Conservation (phyloP, 306 rosid genomes). For the Cicer chorassanicum region DNA sequence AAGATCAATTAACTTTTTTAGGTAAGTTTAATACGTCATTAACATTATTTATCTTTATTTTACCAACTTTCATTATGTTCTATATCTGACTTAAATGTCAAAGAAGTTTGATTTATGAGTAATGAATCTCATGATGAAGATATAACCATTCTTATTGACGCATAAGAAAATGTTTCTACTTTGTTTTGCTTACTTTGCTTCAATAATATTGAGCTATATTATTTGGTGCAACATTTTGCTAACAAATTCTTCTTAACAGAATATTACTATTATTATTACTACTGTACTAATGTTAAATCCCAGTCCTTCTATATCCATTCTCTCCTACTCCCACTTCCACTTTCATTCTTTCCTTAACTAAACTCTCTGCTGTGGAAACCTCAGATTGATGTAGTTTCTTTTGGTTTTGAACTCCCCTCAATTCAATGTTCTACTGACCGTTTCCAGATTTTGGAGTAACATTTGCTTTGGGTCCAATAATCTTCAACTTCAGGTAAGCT, state of each 20-base stretch:
- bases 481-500: conserved; percentile 1
- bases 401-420: not conserved
- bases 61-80: not conserved
- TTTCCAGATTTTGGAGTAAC: not conserved
- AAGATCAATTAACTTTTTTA: conserved; percentile 19
- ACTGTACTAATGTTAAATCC: not conserved
- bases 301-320: not conserved
- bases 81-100: not conserved
- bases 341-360: not conserved
- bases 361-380: not conserved
- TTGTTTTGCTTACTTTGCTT: not conserved
- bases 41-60: not conserved
- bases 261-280: not conserved
- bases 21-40: not conserved
- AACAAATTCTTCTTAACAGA: not conserved
- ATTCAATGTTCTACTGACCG: not conserved
- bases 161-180: not conserved
- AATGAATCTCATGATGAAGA: not conserved
- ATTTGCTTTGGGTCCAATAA: not conserved
- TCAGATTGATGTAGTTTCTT: not conserved
- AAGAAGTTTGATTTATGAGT: conserved; percentile 25
- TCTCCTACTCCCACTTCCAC: not conserved
- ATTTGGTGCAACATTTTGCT: not conserved
- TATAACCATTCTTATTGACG: not conserved
- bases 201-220: not conserved